These are phyloP conservation scores for Neofusicoccum kwambonambiense DNA, from an alignment of 2,329 filamentous ascomycete species.

Conservation along the genomic window DNA sequence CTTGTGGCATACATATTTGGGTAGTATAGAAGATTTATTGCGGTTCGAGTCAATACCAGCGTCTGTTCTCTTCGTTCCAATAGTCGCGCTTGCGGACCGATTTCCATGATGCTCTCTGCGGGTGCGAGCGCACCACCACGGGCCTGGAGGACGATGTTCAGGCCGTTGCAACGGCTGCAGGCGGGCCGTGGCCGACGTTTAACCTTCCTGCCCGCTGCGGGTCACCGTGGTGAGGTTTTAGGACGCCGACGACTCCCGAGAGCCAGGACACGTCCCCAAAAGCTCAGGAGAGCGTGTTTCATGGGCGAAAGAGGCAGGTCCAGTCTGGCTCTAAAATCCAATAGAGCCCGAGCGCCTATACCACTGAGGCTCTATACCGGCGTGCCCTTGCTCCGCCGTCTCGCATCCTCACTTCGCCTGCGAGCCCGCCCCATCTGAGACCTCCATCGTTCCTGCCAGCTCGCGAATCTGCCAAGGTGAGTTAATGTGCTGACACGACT, in stretches of 20 bases:
- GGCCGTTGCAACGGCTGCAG: background rate
- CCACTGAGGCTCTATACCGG: background rate
- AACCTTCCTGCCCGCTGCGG: background rate
- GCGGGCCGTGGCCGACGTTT: background rate
- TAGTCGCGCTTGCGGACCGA: too few relatives aligned
- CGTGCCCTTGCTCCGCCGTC: background rate
- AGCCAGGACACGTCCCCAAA: background rate
- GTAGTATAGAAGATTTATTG: slow-evolving; percentile 7
- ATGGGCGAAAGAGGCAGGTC: background rate
- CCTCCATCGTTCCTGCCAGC: background rate
- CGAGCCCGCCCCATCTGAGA: background rate
- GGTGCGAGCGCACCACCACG: too few relatives aligned
- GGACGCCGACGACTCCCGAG: background rate
- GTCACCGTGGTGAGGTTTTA: background rate
- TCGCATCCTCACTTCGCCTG: background rate
- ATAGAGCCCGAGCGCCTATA: slow-evolving; percentile 12
- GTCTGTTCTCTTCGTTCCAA: background rate
- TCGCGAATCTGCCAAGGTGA: background rate
- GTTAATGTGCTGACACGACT: background rate
- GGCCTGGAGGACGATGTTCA: background rate
- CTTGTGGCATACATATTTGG: background rate
- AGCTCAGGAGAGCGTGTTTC: background rate
- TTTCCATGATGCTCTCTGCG: too few relatives aligned
- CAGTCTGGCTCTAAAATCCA: background rate
- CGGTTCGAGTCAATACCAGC: background rate